A percentile compares a stretch with the other conserved stretches of the same genome.
Evolutionary conservation across 768 basidiomycete species (phyloP).

Genomic region (Asterophora lycoperdoides): DNA sequence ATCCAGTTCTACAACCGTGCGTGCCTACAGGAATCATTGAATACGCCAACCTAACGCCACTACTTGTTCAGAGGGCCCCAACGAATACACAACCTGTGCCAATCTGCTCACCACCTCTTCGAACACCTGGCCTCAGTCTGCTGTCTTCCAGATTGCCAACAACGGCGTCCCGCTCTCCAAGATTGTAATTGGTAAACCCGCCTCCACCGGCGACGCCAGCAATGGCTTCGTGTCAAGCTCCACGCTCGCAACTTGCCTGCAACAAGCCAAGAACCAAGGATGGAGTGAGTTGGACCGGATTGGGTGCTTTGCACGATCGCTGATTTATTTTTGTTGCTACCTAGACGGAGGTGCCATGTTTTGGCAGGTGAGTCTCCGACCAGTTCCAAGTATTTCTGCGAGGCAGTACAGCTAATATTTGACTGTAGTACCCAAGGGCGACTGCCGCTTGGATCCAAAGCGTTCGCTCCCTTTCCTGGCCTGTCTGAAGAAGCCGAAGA

Average conservation of each 20-base stretch:
- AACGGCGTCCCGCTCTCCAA: slow-evolving; percentile 57
- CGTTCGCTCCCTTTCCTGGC: slow-evolving; percentile 29
- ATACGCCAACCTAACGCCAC: neutral
- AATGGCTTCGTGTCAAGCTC: slow-evolving; percentile 60
- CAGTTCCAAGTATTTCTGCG: neutral
- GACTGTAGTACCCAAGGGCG: slow-evolving; percentile 26
- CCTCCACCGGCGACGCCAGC: slow-evolving; percentile 43
- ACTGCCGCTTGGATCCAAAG: slow-evolving; percentile 31
- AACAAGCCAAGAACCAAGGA: slow-evolving; percentile 54
- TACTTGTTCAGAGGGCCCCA: slow-evolving; percentile 44
- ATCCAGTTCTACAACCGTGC: slow-evolving; percentile 48
- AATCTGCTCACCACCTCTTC: slow-evolving; percentile 58
- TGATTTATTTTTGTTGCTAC: slow-evolving; percentile 2
- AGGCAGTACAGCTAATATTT: neutral
- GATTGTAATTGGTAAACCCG: slow-evolving; percentile 76
- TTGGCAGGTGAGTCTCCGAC: slow-evolving; percentile 29
- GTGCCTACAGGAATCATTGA: slow-evolving; percentile 9
- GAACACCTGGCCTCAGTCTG: slow-evolving; percentile 54
- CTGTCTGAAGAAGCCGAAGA: slow-evolving; percentile 20
- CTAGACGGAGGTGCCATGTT: slow-evolving; percentile 35
- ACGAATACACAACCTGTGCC: slow-evolving; percentile 61
- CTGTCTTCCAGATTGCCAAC: slow-evolving; percentile 55
- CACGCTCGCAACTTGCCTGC: slow-evolving; percentile 55
- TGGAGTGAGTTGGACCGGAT: slow-evolving; percentile 52
- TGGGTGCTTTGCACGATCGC: neutral